Evolutionary conservation across 768 basidiomycete species (phyloP).

Genomic region (Clitopilus hobsonii): DNA sequence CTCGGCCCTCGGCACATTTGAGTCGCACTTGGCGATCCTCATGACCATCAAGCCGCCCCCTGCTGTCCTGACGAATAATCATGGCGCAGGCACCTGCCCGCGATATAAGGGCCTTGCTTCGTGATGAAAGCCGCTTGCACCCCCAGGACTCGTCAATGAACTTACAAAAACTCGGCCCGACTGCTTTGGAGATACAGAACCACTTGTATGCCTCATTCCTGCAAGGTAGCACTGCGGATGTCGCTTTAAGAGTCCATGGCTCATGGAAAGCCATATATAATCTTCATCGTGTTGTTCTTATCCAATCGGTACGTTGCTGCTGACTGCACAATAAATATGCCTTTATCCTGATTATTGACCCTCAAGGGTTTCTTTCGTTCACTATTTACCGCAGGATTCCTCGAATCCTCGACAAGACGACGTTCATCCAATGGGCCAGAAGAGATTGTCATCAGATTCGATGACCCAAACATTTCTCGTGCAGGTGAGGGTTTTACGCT

Average conservation of each 20-base stretch:
- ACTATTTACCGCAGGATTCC: constrained; percentile 78
- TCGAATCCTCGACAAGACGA: constrained; percentile 47
- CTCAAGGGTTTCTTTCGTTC: constrained; percentile 91
- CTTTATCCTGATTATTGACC: constrained; percentile 7
- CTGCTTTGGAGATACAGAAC: constrained; percentile 56
- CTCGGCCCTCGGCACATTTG: not conserved
- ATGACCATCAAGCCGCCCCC: not conserved
- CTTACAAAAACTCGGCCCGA: constrained; percentile 38
- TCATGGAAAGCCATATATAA: constrained; percentile 70
- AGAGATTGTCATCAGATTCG: constrained; percentile 67
- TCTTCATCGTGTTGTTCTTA: constrained; percentile 81
- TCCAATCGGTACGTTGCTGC: constrained; percentile 65
- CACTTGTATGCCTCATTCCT: constrained; percentile 79
- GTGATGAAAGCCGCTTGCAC: not conserved
- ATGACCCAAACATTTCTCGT: constrained; percentile 86
- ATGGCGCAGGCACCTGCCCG: not conserved
- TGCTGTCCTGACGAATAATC: not conserved
- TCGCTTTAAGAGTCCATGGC: constrained; percentile 63
- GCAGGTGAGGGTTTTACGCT: constrained; percentile 49
- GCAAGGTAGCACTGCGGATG: constrained; percentile 69
- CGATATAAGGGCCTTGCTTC: constrained; percentile 1
- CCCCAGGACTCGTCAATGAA: constrained; percentile 9
- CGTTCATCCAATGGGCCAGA: constrained; percentile 29
- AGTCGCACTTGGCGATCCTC: not conserved
- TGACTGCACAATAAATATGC: not conserved